Conservation (phyloP, 140 eudicot species). For the Anethum foeniculum region DNA sequence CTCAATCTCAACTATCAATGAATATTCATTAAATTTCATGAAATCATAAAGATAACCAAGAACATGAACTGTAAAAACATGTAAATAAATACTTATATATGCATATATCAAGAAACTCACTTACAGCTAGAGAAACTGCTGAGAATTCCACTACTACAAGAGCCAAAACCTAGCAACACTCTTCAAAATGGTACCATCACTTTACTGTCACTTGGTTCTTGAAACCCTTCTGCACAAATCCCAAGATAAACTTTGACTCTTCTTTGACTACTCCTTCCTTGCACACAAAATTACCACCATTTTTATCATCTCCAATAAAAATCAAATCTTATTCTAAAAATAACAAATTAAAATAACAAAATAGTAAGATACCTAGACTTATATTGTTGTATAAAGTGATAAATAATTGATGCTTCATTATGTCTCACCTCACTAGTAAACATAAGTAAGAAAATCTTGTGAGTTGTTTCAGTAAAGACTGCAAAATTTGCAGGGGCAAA, state of each 20-base stretch:
- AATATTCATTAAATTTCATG: background rate
- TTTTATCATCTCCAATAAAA: background rate
- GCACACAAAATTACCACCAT: background rate
- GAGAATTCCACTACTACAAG: background rate
- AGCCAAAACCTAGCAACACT: background rate
- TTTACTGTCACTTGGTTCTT: background rate
- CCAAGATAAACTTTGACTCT: slow-evolving; percentile 1
- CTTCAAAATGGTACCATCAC: background rate
- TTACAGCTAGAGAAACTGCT: slow-evolving; percentile 1
- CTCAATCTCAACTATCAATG: slow-evolving; percentile 1
- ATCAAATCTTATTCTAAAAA: background rate
- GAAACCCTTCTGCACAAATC: slow-evolving; percentile 3
- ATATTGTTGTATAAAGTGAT: background rate
- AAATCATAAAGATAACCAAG: background rate
- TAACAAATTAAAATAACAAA: background rate
- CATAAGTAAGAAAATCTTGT: background rate
- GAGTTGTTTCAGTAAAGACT: background rate
- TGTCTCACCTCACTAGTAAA: background rate
- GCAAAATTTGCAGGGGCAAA: background rate
- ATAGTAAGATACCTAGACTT: background rate
- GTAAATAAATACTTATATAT: background rate
- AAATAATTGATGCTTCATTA: background rate
- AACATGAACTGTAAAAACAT: background rate
- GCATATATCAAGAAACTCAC: background rate
- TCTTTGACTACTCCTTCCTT: background rate